These are phyloP conservation scores for Anacardium occidentale DNA, from an alignment of 345 rosid genomes.

Conservation along the genomic window DNA sequence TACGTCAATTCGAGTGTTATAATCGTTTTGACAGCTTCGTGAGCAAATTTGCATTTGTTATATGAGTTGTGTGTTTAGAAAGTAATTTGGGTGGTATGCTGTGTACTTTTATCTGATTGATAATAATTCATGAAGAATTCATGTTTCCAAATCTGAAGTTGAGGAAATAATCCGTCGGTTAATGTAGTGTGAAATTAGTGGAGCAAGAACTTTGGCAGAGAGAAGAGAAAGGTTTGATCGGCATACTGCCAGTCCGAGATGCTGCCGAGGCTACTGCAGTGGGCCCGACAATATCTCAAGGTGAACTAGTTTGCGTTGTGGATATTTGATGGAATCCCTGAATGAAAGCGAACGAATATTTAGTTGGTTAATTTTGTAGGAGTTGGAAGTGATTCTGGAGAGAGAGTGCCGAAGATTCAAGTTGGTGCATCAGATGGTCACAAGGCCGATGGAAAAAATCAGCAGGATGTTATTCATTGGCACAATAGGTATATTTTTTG, in stretches of 20 bases:
- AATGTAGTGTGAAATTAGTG: constrained; percentile 81
- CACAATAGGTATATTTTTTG: constrained; percentile 65
- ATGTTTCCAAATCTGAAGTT: constrained; percentile 4
- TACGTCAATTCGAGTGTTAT: neutral
- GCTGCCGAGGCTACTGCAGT: constrained; percentile 57
- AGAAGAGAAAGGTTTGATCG: constrained; percentile 92
- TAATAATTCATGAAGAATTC: constrained; percentile 10
- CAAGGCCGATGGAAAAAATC: constrained; percentile 77
- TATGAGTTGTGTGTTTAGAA: neutral
- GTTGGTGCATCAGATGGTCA: constrained; percentile 62
- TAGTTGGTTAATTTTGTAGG: constrained; percentile 32
- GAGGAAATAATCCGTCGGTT: neutral
- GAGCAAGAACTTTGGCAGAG: constrained; percentile 99
- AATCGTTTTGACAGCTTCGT: neutral
- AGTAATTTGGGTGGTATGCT: too few relatives aligned
- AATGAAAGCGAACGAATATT: constrained; percentile 6
- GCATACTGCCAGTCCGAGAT: constrained; percentile 92
- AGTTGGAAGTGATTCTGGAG: constrained; percentile 66
- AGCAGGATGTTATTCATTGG: constrained; percentile 83
- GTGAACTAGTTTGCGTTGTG: constrained; percentile 29
- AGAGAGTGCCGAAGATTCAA: constrained; percentile 54
- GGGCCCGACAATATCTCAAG: constrained; percentile 54
- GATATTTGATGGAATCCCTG: constrained; percentile 7
- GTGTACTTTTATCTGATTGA: neutral
- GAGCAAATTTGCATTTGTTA: neutral